Base-by-base conservation (phyloP, 2,329 filamentous ascomycete species). In the Parascedosporium putredinis region DNA sequence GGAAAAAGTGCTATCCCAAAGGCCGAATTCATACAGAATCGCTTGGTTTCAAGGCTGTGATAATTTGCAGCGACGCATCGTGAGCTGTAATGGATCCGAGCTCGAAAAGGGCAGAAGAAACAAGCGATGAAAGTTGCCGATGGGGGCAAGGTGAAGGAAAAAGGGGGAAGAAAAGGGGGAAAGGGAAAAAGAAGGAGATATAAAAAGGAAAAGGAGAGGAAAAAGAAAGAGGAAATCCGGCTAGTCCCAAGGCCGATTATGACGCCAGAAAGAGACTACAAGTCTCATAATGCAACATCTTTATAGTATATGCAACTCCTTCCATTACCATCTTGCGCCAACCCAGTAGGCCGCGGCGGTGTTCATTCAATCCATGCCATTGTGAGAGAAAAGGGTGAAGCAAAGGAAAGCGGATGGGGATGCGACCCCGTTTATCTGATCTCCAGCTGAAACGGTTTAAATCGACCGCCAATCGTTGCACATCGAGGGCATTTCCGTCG, bases 371-470 rank as follows among this genome's bases (percentile, higher is more conserved):
- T 45, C 42, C 44, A 48, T 47, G 38, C 36, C 14, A 40, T 42
- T 52, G 27, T 40, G 44, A 43, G 51, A 44, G 14, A 40, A 50
- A 54, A 49, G 10, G 50, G 20, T 47, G 23, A 20, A 36, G 25
- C 44, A 44, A 52, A 56, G 31, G 46, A 53, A 45, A 49, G 14
- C 24, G 38, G 29, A 34, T 42, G 46, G 18, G 33, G n/a, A 54
- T 45, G 18, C n/a, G n/a, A n/a, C n/a, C 49, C 51, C 51, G 51
- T 50, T 80, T 70, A 88, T 72, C 84, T 74, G 54, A 93, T 84
- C 61, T 91, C 86, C 62, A 93, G 73, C 67, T 90, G 85, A 66
- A 93, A 90, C 38, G 85, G 85, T 67, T 91, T 91, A 68, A 88
- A 91, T 54, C 82, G 79, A 49, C 84, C 84, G 50, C 86, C 86